A percentile compares a stretch with the other conserved stretches of the same genome.
These are phyloP conservation scores for Neonectria neomacrospora DNA, from an alignment of 2,329 filamentous ascomycete species.

Conservation along the genomic window DNA sequence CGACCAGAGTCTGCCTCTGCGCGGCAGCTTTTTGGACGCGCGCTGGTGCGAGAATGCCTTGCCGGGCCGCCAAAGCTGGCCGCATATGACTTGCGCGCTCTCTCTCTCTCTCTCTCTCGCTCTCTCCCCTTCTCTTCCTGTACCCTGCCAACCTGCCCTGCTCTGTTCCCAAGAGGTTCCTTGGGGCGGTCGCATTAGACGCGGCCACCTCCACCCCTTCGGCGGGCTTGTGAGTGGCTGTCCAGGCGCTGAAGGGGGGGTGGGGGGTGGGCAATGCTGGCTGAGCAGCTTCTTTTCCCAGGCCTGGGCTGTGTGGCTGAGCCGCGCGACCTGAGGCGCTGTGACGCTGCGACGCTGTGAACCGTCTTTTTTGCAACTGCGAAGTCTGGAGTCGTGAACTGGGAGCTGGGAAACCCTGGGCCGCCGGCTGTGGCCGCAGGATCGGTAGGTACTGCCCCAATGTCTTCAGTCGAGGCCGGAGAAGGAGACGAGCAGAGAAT, in stretches of 20 bases:
- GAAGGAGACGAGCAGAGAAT: no score
- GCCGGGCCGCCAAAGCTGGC: slow-evolving; percentile 21
- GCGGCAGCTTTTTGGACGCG: not conserved
- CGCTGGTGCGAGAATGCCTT: slow-evolving; percentile 37
- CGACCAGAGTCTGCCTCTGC: slow-evolving; percentile 21
- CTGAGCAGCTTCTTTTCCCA: slow-evolving; percentile 6
- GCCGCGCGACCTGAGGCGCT: slow-evolving; percentile 27
- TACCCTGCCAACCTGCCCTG: not conserved
- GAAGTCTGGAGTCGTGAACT: not conserved
- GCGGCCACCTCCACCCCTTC: not conserved
- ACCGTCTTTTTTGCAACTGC: no score
- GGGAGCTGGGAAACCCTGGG: not conserved
- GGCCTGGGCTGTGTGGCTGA: slow-evolving; percentile 36
- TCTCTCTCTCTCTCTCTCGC: not conserved
- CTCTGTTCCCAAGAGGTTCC: not conserved
- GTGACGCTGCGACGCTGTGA: no score
- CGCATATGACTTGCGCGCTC: slow-evolving; percentile 18
- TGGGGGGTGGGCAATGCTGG: slow-evolving; percentile 22
- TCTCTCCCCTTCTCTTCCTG: no score
- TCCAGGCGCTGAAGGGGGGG: slow-evolving; percentile 34
- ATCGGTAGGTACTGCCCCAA: not conserved
- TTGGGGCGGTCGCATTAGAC: slow-evolving; percentile 1
- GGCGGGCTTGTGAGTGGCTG: slow-evolving; percentile 36
- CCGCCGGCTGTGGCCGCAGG: not conserved
- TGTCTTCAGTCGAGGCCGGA: not conserved